Base-by-base conservation (phyloP, 2,329 filamentous ascomycete species). In the Apiospora pterosperma region DNA sequence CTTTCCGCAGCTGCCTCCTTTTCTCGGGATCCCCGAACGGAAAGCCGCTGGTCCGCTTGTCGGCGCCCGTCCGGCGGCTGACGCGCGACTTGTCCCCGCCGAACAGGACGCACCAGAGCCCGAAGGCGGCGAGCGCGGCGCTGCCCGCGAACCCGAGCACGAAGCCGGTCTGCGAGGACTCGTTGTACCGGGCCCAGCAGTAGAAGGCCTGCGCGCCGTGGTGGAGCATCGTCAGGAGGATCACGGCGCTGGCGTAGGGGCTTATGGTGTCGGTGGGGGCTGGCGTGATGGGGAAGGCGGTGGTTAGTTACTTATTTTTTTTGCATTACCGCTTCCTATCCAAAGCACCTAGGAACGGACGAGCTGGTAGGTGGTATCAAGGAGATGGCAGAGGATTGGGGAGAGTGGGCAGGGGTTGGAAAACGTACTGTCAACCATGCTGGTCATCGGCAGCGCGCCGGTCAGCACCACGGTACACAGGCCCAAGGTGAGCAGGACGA, bases 391-490 rank as follows among this genome's bases (percentile, higher is more conserved):
- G 36, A 12, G 16, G 11, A 41, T 41, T 39, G 14, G 38, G 38
- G 5, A 14, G 21, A 11, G 21, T 4, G 19, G 25, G 59, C n/a
- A 16, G 19, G 25, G 19, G 31, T 10, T 7, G 14, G 14, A 7
- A 10, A 6, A 67, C 70, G 66, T 74, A 82, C 80, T 70, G 5
- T 81, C 76, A n/a, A 74, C 72, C 28, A 75, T 74, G n/a, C 84
- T 83, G 0, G 82, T 84, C 14, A 93, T 77, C 0, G 92, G 91
- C 5, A 95, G 81, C 2, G 85, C 84, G 59, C 91, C 92, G 0
- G 90, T 91, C 36, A 94, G 82, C 39, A 92, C 81, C 41, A 93
- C 77, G n/a, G 84, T 83, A 14, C 91, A 77, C 7, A 88, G 73
- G 36, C 87, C 88, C 34, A 95, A 78, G 11, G 87, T 80, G 25